phyloP scores from a whole-genome alignment of 176 grass and related monocot species.

The Chrysopogon serrulatus region DNA sequence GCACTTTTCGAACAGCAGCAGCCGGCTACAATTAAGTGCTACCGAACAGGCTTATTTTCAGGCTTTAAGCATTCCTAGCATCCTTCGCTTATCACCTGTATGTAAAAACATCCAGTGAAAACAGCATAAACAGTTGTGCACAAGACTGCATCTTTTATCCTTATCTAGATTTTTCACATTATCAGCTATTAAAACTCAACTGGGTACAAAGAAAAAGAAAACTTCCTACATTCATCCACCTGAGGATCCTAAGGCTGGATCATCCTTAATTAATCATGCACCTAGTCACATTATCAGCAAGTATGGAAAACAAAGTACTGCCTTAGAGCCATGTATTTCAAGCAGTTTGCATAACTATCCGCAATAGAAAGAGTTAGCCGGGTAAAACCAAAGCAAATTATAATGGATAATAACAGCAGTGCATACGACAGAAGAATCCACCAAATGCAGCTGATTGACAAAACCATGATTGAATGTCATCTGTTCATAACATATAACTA shows the following conservation, averaged over 20 bases:
- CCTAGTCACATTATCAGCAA: neutral
- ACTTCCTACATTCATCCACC: neutral
- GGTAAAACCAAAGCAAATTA: neutral
- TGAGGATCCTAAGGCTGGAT: neutral
- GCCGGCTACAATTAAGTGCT: neutral
- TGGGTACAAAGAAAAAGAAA: neutral
- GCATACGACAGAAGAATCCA: neutral
- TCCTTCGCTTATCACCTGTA: neutral
- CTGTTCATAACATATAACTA: neutral
- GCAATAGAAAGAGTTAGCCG: neutral
- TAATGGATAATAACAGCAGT: neutral
- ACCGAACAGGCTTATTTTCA: neutral
- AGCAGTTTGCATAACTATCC: neutral
- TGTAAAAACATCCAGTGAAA: neutral
- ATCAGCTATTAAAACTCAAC: neutral
- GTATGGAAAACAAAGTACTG: neutral
- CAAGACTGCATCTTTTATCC: neutral
- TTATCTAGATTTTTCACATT: neutral
- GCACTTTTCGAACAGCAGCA: no score
- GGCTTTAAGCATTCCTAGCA: neutral
- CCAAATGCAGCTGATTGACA: neutral
- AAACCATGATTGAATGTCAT: neutral
- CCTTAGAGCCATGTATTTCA: neutral
- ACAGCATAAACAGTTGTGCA: neutral
- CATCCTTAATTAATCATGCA: neutral